Conservation (phyloP, 352 stramenopile species). For the Pythium folliculosum region DNA sequence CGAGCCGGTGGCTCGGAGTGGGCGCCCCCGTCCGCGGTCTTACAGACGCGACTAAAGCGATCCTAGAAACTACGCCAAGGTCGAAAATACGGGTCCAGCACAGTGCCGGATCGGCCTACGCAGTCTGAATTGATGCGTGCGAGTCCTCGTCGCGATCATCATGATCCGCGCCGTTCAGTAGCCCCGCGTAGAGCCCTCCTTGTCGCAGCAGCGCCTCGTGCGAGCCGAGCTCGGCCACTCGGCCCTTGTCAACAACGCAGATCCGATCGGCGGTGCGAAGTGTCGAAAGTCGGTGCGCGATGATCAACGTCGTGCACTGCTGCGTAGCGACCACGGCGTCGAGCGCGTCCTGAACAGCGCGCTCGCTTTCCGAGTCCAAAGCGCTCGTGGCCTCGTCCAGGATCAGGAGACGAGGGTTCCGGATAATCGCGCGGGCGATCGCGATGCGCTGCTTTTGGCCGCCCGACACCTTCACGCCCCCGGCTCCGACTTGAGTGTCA, state of each 20-base stretch:
- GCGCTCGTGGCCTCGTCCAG: conserved; percentile 93
- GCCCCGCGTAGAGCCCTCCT: too few relatives aligned
- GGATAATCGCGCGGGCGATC: conserved; percentile 91
- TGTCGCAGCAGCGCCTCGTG: too few relatives aligned
- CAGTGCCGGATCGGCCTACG: too few relatives aligned
- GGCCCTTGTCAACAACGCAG: conserved; percentile 67
- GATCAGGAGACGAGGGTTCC: conserved; percentile 84
- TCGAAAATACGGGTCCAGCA: too few relatives aligned
- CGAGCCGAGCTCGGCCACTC: too few relatives aligned
- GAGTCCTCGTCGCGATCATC: too few relatives aligned
- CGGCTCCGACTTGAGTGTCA: conserved; percentile 91
- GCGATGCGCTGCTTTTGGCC: conserved; percentile 84
- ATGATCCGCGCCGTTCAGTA: too few relatives aligned
- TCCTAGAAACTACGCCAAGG: too few relatives aligned
- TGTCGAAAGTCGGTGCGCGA: conserved; percentile 94
- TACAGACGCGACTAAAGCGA: too few relatives aligned
- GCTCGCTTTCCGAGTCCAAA: conserved; percentile 79
- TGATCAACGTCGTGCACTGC: conserved; percentile 89
- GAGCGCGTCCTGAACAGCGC: conserved; percentile 81
- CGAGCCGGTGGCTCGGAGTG: too few relatives aligned
- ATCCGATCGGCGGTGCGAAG: conserved; percentile 95
- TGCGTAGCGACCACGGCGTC: conserved; percentile 60
- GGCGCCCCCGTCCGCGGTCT: too few relatives aligned
- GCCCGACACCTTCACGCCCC: conserved; percentile 80
- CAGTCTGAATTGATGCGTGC: too few relatives aligned